phyloP scores from a whole-genome alignment of 2,329 filamentous ascomycete species.

The Aquanectria penicillioides region DNA sequence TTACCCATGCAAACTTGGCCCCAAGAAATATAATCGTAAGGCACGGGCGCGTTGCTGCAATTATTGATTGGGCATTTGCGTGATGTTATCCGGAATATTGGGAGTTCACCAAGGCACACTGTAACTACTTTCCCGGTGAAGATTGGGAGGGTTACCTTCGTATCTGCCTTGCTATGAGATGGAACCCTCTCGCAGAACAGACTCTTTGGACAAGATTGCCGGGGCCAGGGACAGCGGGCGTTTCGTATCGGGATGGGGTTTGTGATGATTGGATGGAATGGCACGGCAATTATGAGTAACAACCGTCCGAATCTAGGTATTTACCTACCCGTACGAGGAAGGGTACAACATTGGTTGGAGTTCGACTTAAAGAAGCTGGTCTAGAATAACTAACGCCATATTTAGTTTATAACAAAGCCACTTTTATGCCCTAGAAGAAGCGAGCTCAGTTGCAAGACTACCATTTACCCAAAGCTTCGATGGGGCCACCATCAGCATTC shows the following conservation, averaged over 20 bases:
- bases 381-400: no score
- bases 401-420: no score
- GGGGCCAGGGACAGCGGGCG: constrained; percentile 31
- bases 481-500: no score
- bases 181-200: constrained; percentile 38
- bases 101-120: constrained; percentile 45
- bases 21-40: constrained; percentile 43
- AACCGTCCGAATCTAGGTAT: no score
- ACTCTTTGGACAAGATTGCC: constrained; percentile 33
- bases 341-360: no score
- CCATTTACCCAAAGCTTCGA: no score
- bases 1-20: constrained; percentile 41
- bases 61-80: constrained; percentile 47
- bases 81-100: constrained; percentile 50
- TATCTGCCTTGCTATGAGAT: constrained; percentile 34
- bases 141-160: constrained; percentile 36
- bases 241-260: constrained; percentile 25
- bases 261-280: constrained; percentile 25
- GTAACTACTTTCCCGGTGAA: constrained; percentile 23
- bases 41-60: constrained; percentile 36
- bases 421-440: no score
- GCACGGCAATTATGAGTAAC: no score
- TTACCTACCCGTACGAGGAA: no score
- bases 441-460: no score
- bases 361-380: no score